Evolutionary conservation across 2,329 filamentous ascomycete species (phyloP).

Genomic region (Sporothrix schenckii): DNA sequence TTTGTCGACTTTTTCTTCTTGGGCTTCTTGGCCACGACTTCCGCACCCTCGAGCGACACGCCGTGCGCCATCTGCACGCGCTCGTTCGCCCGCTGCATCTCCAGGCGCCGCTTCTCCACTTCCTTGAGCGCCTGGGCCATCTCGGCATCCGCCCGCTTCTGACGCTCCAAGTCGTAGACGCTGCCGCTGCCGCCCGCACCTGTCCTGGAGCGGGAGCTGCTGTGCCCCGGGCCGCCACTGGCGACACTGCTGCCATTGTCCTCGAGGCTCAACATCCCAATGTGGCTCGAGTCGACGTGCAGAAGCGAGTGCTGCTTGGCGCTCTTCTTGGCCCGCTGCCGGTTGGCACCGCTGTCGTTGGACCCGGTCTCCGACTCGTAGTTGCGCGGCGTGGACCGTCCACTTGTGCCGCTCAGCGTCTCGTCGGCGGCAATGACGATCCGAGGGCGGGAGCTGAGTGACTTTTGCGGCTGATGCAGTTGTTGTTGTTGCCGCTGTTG

Average conservation of each 20-base stretch:
- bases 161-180: constrained; percentile 63
- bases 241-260: constrained; percentile 46
- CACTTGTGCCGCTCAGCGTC: constrained; percentile 54
- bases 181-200: constrained; percentile 34
- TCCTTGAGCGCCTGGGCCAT: constrained; percentile 88
- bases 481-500: constrained; percentile 25
- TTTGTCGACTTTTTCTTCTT: constrained; percentile 68
- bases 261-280: constrained; percentile 72
- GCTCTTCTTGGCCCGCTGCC: constrained; percentile 55
- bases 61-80: constrained; percentile 71
- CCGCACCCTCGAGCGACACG: constrained; percentile 65
- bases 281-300: constrained; percentile 82
- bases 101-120: constrained; percentile 80
- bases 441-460: constrained; percentile 51
- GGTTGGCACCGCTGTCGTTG: constrained; percentile 39
- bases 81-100: constrained; percentile 85
- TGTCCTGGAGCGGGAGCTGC: neutral
- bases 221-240: neutral
- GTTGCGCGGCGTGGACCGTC: constrained; percentile 52
- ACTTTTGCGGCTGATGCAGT: constrained; percentile 42
- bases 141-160: constrained; percentile 78
- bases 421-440: constrained; percentile 75
- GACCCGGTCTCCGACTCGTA: constrained; percentile 60
- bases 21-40: constrained; percentile 70
- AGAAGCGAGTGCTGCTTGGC: constrained; percentile 63